Evolutionary conservation across 768 basidiomycete species (phyloP).

Genomic region (Xerocomellus chrysenteron): DNA sequence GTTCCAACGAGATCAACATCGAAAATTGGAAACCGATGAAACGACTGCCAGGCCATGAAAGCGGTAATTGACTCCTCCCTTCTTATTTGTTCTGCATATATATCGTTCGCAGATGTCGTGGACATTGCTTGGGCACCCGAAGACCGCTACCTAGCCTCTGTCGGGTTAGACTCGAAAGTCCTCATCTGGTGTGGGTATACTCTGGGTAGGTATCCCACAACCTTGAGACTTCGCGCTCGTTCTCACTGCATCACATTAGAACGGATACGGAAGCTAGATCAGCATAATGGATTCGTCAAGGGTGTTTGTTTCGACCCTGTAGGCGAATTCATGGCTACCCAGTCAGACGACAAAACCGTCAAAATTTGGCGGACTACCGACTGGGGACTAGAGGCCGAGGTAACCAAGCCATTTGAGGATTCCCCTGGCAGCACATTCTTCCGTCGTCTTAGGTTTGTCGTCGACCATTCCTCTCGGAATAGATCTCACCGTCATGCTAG

Average conservation of each 20-base stretch:
- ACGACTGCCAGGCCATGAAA: constrained; percentile 90
- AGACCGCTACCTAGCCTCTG: constrained; percentile 90
- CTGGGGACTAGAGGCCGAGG: constrained; percentile 83
- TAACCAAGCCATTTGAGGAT: constrained; percentile 88
- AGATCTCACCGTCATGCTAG: constrained; percentile 38
- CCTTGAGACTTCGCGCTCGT: neutral
- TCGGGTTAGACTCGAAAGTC: constrained; percentile 88
- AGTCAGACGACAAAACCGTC: constrained; percentile 94
- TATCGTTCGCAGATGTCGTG: constrained; percentile 68
- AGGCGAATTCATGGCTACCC: constrained; percentile 95
- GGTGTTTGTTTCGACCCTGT: constrained; percentile 99
- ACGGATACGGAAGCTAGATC: constrained; percentile 77
- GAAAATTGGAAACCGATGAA: constrained; percentile 97
- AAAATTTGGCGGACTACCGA: constrained; percentile 96
- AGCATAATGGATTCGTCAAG: constrained; percentile 96
- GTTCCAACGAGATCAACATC: constrained; percentile 91
- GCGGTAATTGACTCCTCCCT: constrained; percentile 54
- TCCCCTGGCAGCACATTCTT: constrained; percentile 96
- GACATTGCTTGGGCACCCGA: constrained; percentile 95
- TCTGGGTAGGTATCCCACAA: constrained; percentile 56
- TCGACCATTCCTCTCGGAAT: neutral
- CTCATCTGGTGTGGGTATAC: constrained; percentile 94
- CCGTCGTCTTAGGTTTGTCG: constrained; percentile 72
- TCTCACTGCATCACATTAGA: constrained; percentile 44
- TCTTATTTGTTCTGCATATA: constrained; percentile 1